These are phyloP conservation scores for Candida sithepensis DNA, from an alignment of 805 yeast genomes.

Conservation along the genomic window DNA sequence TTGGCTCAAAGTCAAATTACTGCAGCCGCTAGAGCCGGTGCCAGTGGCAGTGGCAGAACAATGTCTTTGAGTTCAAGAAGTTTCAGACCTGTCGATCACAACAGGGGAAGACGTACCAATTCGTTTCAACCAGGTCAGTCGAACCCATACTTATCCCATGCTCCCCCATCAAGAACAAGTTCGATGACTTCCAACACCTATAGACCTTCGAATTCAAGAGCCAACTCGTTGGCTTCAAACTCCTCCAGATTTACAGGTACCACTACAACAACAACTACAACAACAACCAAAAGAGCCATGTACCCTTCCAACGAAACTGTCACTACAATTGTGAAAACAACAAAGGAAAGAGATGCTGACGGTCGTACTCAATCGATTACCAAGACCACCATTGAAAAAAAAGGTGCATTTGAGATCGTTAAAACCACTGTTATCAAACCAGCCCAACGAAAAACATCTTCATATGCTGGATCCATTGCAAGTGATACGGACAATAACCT, in stretches of 20 bases:
- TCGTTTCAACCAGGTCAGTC: conserved; percentile 21
- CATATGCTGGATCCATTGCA: conserved; percentile 14
- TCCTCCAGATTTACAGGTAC: conserved; percentile 24
- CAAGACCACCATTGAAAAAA: conserved; percentile 45
- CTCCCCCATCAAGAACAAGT: conserved; percentile 18
- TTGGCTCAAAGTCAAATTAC: background rate
- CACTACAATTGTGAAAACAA: conserved; percentile 43
- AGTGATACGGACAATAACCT: conserved; percentile 13
- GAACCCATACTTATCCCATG: conserved; percentile 12
- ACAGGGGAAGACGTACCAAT: conserved; percentile 19
- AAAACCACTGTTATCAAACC: conserved; percentile 43
- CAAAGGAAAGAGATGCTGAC: conserved; percentile 44
- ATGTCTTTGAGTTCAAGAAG: conserved; percentile 32
- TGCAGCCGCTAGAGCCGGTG: background rate
- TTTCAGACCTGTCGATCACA: conserved; percentile 20
- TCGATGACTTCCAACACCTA: conserved; percentile 18
- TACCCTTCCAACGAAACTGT: conserved; percentile 12
- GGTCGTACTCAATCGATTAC: conserved; percentile 57
- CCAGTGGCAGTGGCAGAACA: conserved; percentile 18
- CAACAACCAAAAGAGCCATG: conserved; percentile 20
- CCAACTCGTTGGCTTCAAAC: conserved; percentile 24
- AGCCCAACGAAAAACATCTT: conserved; percentile 12
- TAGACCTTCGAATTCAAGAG: conserved; percentile 16
- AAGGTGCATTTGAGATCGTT: conserved; percentile 46
- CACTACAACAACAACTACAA: conserved; percentile 30